Base-by-base conservation (phyloP, 805 yeast species). In the Metschnikowia borealis region DNA sequence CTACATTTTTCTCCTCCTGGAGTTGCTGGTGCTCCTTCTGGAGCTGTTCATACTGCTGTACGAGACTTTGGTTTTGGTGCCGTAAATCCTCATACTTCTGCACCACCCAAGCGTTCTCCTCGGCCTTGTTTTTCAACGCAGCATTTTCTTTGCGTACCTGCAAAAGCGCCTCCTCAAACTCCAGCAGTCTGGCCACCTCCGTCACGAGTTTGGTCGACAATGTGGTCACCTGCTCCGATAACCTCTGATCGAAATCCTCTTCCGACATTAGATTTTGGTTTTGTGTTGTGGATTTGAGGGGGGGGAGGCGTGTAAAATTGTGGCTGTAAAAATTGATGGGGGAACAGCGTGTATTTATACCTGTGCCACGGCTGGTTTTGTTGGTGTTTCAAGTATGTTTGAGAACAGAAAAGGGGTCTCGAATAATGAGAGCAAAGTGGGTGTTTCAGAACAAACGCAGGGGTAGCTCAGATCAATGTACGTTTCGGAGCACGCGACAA, bases 171-270 rank as follows among this genome's bases (percentile, higher is more conserved):
- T 78, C 83, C 56, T 82, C 87, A 52, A 83, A 61, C 38, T 70
- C 75, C 48, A 80, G 76, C 64, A 78, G 84, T 54, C 75, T 79
- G 51, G 80, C 82, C 6, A 82, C 78, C 17, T 84, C 80, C 32
- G 84, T 83, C 35, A 83, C 79, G 48, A 83, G 69, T 61, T 77
- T 79, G 2, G 87, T 83, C 15, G 85, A 81, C 40, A 83, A 64
- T 23, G 78, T 64, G 5, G 83, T 71, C 48, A 83, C 80, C 66
- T 83, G 85, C 39, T 73, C 62, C 0, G 84, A 74, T 32, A 83
- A 69, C 45, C 85, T 67, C 13, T 57, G 66, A 45, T 67, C 69
- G 21, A 68, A 54, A 34, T 65, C 66, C 2, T 61, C 63, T n/a
- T 47, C 48, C 8, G 50, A 37, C 57, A 52, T 54, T 37, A 20